Evolutionary conservation across 495 filamentous ascomycete species (phyloP).

Genomic region (Barbatosphaeria neglecta): DNA sequence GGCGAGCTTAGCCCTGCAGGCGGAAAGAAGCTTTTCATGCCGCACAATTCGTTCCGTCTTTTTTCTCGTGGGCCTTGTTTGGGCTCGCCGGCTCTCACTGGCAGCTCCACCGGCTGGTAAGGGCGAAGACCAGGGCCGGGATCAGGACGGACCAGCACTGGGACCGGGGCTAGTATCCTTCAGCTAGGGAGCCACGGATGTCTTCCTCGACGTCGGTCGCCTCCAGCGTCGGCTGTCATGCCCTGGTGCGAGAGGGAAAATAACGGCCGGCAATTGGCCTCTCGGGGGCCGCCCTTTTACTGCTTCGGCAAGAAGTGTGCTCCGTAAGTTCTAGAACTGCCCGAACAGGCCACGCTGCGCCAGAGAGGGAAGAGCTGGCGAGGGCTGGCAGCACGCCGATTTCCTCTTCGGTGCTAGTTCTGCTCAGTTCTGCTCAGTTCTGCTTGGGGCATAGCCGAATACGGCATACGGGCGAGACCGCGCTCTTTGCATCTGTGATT

Average conservation of each 20-base stretch:
- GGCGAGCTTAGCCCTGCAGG: too few species aligned
- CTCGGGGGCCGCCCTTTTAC: background rate
- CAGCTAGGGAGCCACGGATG: too few species aligned
- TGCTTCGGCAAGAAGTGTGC: background rate
- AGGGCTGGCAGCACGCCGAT: background rate
- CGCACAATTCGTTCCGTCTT: background rate
- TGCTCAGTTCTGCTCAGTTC: too few species aligned
- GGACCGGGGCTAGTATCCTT: too few species aligned
- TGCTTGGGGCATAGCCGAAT: background rate
- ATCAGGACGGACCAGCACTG: too few species aligned
- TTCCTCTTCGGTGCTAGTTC: background rate
- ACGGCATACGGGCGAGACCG: background rate
- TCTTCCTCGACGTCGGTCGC: too few species aligned
- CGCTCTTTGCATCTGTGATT: too few species aligned
- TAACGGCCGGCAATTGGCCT: background rate
- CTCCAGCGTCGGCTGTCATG: background rate
- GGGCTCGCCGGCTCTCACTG: background rate
- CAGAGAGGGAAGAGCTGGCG: background rate
- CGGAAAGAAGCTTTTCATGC: background rate
- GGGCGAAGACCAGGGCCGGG: background rate
- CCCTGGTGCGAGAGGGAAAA: background rate
- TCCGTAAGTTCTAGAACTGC: constrained; percentile 1
- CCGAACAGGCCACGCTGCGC: background rate
- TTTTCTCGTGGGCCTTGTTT: background rate
- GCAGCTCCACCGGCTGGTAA: background rate